Evolutionary conservation across 768 basidiomycete species (phyloP).

Genomic region (Inosperma sp.): DNA sequence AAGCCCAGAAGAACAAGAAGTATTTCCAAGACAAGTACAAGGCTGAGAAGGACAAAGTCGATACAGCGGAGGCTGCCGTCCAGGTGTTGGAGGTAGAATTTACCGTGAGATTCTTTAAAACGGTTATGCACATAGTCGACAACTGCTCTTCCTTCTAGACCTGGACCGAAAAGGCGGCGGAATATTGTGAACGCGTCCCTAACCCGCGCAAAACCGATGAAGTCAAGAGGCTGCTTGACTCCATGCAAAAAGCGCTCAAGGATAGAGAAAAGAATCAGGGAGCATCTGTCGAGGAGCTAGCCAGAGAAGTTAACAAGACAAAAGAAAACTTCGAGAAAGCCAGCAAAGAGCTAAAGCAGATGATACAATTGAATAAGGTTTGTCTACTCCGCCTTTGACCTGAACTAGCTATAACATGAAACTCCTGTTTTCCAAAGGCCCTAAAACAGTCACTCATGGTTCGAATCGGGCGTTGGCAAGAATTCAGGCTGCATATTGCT

Average conservation of each 20-base stretch:
- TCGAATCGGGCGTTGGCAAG: conserved; percentile 75
- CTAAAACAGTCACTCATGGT: conserved; percentile 59
- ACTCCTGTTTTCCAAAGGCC: conserved; percentile 38
- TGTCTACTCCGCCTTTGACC: conserved; percentile 7
- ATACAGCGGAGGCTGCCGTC: conserved; percentile 40
- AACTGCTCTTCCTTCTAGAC: conserved; percentile 39
- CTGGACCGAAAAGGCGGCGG: conserved; percentile 61
- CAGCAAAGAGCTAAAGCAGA: conserved; percentile 56
- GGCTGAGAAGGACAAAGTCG: conserved; percentile 44
- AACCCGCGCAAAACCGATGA: conserved; percentile 54
- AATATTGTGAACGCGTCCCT: conserved; percentile 54
- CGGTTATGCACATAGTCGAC: background rate
- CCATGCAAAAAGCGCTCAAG: conserved; percentile 58
- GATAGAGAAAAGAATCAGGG: conserved; percentile 71
- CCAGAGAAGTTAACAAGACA: conserved; percentile 62
- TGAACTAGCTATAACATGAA: background rate
- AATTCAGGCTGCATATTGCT: conserved; percentile 87
- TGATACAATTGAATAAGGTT: conserved; percentile 65
- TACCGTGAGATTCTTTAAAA: conserved; percentile 37
- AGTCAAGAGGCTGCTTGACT: conserved; percentile 58
- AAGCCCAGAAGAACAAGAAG: conserved; percentile 43
- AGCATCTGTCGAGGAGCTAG: conserved; percentile 72
- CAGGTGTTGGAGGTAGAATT: conserved; percentile 59
- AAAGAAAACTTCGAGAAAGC: conserved; percentile 56
- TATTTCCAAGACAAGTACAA: conserved; percentile 52